Conservation (phyloP, 2,329 filamentous ascomycete genomes). For the Amauroascus niger region DNA sequence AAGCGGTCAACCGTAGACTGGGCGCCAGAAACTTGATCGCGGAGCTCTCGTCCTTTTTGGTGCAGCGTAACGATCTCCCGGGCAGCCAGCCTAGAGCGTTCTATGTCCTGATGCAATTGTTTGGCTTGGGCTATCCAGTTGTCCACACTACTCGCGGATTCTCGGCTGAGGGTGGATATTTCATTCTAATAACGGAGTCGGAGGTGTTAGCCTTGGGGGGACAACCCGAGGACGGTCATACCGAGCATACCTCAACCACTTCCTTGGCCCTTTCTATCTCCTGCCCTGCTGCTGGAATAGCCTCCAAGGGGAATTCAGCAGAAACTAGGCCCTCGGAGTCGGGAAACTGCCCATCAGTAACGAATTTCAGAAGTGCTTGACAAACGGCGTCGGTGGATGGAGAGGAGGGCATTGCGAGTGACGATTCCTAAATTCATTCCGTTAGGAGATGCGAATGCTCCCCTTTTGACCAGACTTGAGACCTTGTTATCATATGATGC, state of each 20-base stretch:
- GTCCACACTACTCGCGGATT: constrained; percentile 68
- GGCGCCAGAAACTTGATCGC: constrained; percentile 55
- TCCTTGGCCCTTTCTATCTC: constrained; percentile 45
- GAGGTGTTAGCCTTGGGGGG: constrained; percentile 8
- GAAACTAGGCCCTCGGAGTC: constrained; percentile 48
- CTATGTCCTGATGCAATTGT: constrained; percentile 74
- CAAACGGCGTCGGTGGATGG: constrained; percentile 39
- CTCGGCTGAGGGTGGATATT: constrained; percentile 64
- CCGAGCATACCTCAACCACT: constrained; percentile 42
- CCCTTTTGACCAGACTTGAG: not conserved
- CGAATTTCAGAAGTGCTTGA: constrained; percentile 55
- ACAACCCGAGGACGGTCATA: not conserved
- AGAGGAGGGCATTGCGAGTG: constrained; percentile 28
- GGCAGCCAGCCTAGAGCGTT: constrained; percentile 66
- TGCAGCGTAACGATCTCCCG: constrained; percentile 71
- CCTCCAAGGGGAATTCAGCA: constrained; percentile 41
- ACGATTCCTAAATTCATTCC: not conserved
- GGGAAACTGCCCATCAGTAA: constrained; percentile 48
- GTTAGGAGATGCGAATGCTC: not conserved
- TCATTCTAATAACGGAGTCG: constrained; percentile 49
- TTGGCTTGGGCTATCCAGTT: constrained; percentile 80
- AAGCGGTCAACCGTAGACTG: constrained; percentile 47
- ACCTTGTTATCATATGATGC: not conserved
- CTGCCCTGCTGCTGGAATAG: constrained; percentile 43
- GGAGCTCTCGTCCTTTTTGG: constrained; percentile 55